These are phyloP conservation scores for Metschnikowia peoriensis DNA, from an alignment of 805 yeast species.

Conservation along the genomic window DNA sequence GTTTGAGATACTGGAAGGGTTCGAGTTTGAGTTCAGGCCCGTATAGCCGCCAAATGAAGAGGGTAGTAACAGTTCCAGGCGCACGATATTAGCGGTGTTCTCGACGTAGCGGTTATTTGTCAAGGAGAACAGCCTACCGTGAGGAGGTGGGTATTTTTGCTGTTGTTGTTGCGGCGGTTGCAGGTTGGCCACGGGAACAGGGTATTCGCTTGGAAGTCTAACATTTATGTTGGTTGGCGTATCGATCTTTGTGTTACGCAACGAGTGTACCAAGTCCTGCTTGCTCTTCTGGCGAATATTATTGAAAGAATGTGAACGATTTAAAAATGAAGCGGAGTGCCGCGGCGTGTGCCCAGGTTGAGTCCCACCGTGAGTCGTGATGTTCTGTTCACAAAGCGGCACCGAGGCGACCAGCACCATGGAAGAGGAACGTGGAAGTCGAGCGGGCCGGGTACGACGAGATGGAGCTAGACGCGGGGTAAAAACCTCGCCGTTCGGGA, in stretches of 20 bases:
- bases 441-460: conserved; percentile 40
- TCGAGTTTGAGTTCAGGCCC: conserved; percentile 19
- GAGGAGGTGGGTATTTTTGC: neutral
- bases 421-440: conserved; percentile 16
- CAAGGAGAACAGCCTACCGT: conserved; percentile 11
- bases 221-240: conserved; percentile 26
- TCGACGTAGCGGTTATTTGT: conserved; percentile 18
- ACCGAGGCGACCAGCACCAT: conserved; percentile 14
- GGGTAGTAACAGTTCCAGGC: conserved; percentile 14
- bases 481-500: conserved; percentile 56
- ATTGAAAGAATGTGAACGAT: conserved; percentile 18
- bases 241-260: conserved; percentile 24
- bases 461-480: conserved; percentile 44
- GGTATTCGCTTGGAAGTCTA: neutral
- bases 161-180: neutral
- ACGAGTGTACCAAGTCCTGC: conserved; percentile 21
- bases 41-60: neutral
- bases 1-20: conserved; percentile 25
- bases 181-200: neutral
- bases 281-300: conserved; percentile 18
- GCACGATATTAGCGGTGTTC: conserved; percentile 18
- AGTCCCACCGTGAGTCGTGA: neutral
- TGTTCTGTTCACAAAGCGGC: neutral
- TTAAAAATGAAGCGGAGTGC: conserved; percentile 1
- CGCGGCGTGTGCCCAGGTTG: neutral